These are phyloP conservation scores for Mycocentrospora acerina DNA, from an alignment of 2,329 filamentous ascomycete genomes.

Conservation along the genomic window DNA sequence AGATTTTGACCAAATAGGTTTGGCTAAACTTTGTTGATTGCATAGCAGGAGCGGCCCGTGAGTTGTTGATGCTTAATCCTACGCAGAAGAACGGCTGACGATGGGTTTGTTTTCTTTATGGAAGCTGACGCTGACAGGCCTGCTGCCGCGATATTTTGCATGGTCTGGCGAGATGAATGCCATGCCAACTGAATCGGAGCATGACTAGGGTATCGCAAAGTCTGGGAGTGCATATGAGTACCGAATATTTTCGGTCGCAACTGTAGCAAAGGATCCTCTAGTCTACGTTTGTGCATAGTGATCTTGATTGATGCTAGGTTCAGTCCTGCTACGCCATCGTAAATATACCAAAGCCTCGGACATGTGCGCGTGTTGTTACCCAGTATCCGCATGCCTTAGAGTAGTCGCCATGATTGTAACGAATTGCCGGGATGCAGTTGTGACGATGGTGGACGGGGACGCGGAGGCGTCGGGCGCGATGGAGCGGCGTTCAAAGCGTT, in stretches of 20 bases:
- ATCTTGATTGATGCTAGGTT: too few species aligned
- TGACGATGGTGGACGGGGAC: slow-evolving; percentile 11
- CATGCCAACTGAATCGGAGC: slow-evolving; percentile 17
- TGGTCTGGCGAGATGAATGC: slow-evolving; percentile 6
- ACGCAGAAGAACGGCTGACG: neutral
- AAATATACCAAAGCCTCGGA: too few species aligned
- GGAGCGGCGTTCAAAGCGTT: slow-evolving; percentile 24
- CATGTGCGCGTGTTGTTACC: too few species aligned
- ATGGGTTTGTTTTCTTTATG: slow-evolving; percentile 2
- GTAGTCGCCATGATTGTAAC: too few species aligned
- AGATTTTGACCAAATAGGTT: slow-evolving; percentile 11
- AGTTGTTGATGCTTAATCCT: slow-evolving; percentile 14
- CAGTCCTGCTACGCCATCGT: too few species aligned
- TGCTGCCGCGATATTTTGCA: slow-evolving; percentile 2
- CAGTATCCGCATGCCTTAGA: too few species aligned
- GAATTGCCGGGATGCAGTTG: too few species aligned
- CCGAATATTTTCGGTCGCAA: slow-evolving; percentile 7
- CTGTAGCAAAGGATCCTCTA: neutral
- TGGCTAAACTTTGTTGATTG: slow-evolving; percentile 10
- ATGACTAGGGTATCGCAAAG: slow-evolving; percentile 17
- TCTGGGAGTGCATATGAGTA: slow-evolving; percentile 10
- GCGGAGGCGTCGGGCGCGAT: slow-evolving; percentile 26
- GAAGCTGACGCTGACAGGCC: neutral
- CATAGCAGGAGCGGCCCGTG: slow-evolving; percentile 20
- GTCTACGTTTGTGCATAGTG: too few species aligned